A percentile compares a stretch with the other conserved stretches of the same genome.
phyloP scores from a whole-genome alignment of 352 stramenopile genomes.

The Peronospora destructor region DNA sequence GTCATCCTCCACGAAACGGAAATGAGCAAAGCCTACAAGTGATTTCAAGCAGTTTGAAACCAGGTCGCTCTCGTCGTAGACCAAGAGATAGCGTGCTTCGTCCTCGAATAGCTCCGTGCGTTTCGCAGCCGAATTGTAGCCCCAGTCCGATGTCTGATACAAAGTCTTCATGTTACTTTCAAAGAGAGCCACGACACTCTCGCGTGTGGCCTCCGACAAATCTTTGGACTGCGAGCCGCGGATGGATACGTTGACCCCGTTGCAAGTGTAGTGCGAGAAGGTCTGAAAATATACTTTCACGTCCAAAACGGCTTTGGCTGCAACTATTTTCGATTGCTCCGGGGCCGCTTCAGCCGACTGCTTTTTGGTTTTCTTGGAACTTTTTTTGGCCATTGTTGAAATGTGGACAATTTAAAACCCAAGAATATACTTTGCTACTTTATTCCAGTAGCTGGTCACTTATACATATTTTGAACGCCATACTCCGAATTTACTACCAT shows the following conservation, averaged over 20 bases:
- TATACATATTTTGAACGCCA: too few relatives aligned
- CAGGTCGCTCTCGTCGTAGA: constrained; percentile 18
- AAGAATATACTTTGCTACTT: too few relatives aligned
- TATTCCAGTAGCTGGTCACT: too few relatives aligned
- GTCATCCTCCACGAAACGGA: constrained; percentile 91
- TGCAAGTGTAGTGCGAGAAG: constrained; percentile 50
- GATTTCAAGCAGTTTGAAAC: constrained; percentile 19
- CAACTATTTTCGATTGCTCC: constrained; percentile 27
- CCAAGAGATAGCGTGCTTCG: constrained; percentile 84
- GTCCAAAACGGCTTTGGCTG: constrained; percentile 47
- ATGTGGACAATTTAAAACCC: too few relatives aligned
- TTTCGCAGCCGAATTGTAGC: constrained; percentile 85
- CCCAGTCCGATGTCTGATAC: constrained; percentile 87
- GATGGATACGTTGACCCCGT: constrained; percentile 41
- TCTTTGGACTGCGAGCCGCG: constrained; percentile 33
- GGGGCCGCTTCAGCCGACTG: constrained; percentile 6
- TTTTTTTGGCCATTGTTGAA: too few relatives aligned
- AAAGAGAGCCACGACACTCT: constrained; percentile 68
- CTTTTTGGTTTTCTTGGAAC: constrained; percentile 10
- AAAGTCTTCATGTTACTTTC: constrained; percentile 88
- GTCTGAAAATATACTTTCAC: constrained; percentile 56
- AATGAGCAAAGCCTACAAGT: constrained; percentile 80
- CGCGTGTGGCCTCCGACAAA: constrained; percentile 28
- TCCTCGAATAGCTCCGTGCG: constrained; percentile 73
- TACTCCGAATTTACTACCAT: too few relatives aligned